These are phyloP conservation scores for Datisca glomerata DNA, from an alignment of 306 rosid genomes.

Conservation along the genomic window DNA sequence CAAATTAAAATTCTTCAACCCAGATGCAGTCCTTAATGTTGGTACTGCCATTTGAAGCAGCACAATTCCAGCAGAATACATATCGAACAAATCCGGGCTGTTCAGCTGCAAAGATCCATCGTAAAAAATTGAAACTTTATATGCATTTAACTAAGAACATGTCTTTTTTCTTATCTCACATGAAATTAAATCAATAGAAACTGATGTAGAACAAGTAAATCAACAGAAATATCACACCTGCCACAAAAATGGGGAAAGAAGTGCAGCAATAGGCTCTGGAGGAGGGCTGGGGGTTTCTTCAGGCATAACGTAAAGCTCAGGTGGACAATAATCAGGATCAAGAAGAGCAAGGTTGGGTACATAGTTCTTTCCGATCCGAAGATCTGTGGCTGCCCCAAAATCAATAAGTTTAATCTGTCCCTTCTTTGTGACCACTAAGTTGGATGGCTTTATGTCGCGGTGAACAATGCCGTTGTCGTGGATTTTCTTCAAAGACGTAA, in stretches of 20 bases:
- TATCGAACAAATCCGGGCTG: conserved; percentile 92
- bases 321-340: conserved; percentile 90
- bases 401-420: conserved; percentile 87
- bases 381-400: conserved; percentile 94
- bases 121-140: too few relatives aligned
- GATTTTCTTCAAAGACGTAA: conserved; percentile 74
- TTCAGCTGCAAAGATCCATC: conserved; percentile 75
- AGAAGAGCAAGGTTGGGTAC: conserved; percentile 51
- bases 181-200: too few relatives aligned
- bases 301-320: conserved; percentile 77
- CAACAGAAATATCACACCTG: conserved; percentile 57
- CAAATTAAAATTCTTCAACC: conserved; percentile 74
- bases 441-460: conserved; percentile 88
- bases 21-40: conserved; percentile 52
- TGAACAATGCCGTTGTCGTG: conserved; percentile 91
- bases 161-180: too few relatives aligned
- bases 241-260: conserved; percentile 84
- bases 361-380: conserved; percentile 89
- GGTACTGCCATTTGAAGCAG: conserved; percentile 94
- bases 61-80: conserved; percentile 94
- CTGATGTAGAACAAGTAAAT: too few relatives aligned
- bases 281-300: conserved; percentile 96
- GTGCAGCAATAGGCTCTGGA: conserved; percentile 83
- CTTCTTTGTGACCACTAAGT: conserved; percentile 67
- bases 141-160: conserved; percentile 1